These are phyloP conservation scores for Wallacemonas rigidus DNA, from an alignment of 208 protist species.

Conservation along the genomic window DNA sequence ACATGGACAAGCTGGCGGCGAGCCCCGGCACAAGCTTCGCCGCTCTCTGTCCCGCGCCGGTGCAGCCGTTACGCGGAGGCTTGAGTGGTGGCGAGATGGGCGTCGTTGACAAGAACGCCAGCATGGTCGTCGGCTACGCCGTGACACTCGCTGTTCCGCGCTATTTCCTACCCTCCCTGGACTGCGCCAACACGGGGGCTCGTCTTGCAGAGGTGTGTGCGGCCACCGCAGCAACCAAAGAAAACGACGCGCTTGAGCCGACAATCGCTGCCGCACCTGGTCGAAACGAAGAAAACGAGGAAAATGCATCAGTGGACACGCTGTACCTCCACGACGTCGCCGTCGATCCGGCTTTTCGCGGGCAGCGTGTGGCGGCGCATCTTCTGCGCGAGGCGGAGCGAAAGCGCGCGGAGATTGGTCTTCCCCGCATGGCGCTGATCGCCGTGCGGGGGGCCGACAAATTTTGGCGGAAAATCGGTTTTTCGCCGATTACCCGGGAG, in stretches of 20 bases:
- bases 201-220: conserved; percentile 3
- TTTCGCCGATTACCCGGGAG: conserved; percentile 17
- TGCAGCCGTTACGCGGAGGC: not conserved
- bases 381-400: conserved; percentile 18
- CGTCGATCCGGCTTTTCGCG: conserved; percentile 27
- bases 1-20: conserved; percentile 23
- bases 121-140: conserved; percentile 23
- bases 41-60: not conserved
- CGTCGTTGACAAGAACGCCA: conserved; percentile 1
- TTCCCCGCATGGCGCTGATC: conserved; percentile 29
- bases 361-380: conserved; percentile 16
- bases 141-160: conserved; percentile 23
- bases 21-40: conserved; percentile 29
- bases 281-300: too few relatives aligned
- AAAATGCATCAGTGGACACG: conserved; percentile 16
- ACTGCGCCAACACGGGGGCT: not conserved
- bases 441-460: conserved; percentile 27
- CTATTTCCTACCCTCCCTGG: conserved; percentile 18
- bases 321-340: conserved; percentile 39
- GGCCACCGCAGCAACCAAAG: not conserved
- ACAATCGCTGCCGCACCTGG: not conserved
- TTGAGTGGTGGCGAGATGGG: not conserved
- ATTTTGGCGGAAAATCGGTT: conserved; percentile 26
- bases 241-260: not conserved
- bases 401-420: conserved; percentile 10